These are phyloP conservation scores for Boletus insuetus DNA, from an alignment of 768 basidiomycete species.

Conservation along the genomic window DNA sequence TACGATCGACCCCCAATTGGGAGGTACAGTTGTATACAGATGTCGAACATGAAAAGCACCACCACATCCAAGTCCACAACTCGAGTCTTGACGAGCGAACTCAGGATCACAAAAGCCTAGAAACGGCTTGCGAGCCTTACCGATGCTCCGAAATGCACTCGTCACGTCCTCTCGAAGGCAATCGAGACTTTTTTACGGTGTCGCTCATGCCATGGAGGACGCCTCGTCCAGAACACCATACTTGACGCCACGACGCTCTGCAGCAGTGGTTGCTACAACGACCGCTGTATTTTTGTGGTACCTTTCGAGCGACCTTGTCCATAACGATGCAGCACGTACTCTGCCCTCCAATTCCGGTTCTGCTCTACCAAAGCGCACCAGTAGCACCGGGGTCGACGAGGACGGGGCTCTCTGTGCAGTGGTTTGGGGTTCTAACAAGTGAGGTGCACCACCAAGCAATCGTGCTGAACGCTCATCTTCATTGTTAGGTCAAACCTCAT, in stretches of 20 bases:
- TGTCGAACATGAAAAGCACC: too few species aligned
- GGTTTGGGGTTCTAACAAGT: constrained; percentile 80
- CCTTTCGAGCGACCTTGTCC: constrained; percentile 29
- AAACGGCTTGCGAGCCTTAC: neutral
- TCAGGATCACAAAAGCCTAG: neutral
- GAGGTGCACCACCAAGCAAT: constrained; percentile 16
- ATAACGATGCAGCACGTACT: constrained; percentile 33
- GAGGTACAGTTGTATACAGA: neutral
- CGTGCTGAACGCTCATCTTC: neutral
- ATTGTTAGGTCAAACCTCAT: constrained; percentile 45
- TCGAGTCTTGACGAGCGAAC: neutral
- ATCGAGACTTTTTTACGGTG: constrained; percentile 7
- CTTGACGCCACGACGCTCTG: constrained; percentile 9
- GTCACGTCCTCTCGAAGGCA: constrained; percentile 1
- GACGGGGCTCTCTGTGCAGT: constrained; percentile 43
- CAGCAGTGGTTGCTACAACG: constrained; percentile 16
- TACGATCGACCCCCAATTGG: neutral
- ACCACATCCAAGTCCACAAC: neutral
- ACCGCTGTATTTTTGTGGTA: constrained; percentile 40
- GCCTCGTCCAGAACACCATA: neutral
- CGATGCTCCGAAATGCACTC: constrained; percentile 16
- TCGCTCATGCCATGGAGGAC: neutral
- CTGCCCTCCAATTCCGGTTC: constrained; percentile 2
- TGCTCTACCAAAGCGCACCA: constrained; percentile 5
- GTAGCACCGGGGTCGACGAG: constrained; percentile 23